Evolutionary conservation across 805 yeast genomes (phyloP), one percentile per base, ranked within the genome.

Genomic region (Saccharomycopsis olivae): DNA sequence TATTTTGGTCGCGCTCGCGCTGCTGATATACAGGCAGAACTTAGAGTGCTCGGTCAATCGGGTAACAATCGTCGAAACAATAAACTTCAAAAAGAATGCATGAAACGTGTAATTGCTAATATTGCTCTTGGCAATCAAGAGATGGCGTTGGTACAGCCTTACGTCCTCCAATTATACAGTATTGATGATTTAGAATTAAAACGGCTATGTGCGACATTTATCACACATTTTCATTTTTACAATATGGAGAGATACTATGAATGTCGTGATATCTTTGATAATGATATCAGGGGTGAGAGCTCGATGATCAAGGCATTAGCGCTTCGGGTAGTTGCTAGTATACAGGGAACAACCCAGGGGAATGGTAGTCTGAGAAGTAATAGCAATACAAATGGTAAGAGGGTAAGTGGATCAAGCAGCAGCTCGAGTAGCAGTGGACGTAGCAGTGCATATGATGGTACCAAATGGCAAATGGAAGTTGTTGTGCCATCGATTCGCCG

Each of bases 101-200:
- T 89, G 52, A 78, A 78, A 56, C 81, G 81, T 51, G 70, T 86
- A 19, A 66, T 88, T 6, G 89, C 95, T 31, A 88, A 87, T 57
- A 69, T 86, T 58, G 79, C 94, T 4, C 66, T 86, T 59, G 86
- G 87, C 36, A 85, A 84, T 56, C 69, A 70, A 41, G 96, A 89
- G 53, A 73, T 87, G 73, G 65, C 74, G 9, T 55, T 61, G 15
- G 55, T 89, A 40, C 71, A 78, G 52, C 76, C 78, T 1, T 94
- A 84, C 38, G 68, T 85, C 5, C 44, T 73, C 4, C 53, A 56
- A 28, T 58, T 78, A n/a, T 61, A 81, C 52, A 63, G 64, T 33
- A 64, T 68, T 56, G 69, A 69, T 49, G 94, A 85, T 58, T 43
- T 75, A 23, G 94, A 83, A 48, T 64, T 79, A 38, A 74, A 82